These are phyloP conservation scores for Populus tremula DNA, from an alignment of 345 rosid genomes.

Conservation along the genomic window DNA sequence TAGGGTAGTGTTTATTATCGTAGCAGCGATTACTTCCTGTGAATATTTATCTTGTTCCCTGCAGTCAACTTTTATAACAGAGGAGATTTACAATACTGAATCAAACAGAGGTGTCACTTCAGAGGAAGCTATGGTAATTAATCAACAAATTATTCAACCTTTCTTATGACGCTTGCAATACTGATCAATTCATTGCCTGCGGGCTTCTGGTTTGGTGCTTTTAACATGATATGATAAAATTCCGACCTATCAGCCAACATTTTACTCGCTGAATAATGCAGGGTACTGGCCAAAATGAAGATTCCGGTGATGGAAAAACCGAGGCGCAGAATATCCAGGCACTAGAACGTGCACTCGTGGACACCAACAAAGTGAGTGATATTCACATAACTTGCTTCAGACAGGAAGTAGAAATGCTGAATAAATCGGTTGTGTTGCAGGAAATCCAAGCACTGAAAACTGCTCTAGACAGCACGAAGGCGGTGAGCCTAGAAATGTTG, in stretches of 20 bases:
- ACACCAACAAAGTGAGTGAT: conserved; percentile 12
- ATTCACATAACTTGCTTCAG: background rate
- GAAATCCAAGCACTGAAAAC: conserved; percentile 45
- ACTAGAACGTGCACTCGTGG: conserved; percentile 36
- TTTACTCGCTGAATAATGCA: conserved; percentile 10
- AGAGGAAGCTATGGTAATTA: conserved; percentile 21
- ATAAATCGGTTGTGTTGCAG: background rate
- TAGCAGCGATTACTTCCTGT: background rate
- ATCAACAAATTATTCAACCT: no score
- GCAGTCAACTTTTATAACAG: conserved; percentile 37
- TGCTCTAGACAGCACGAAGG: conserved; percentile 40
- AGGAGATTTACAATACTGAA: conserved; percentile 23
- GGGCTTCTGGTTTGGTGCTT: background rate
- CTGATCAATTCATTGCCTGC: background rate
- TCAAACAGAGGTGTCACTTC: conserved; percentile 19
- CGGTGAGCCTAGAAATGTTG: conserved; percentile 22
- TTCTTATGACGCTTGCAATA: background rate
- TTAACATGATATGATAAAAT: background rate
- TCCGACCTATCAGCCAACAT: background rate
- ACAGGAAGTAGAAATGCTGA: background rate
- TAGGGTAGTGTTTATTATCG: no score
- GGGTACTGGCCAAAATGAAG: conserved; percentile 7
- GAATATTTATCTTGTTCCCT: background rate
- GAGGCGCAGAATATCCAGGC: conserved; percentile 31
- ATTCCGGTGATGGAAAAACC: background rate